Conservation (phyloP, 2,329 filamentous ascomycete species). For the Aspergillus calidoustus region DNA sequence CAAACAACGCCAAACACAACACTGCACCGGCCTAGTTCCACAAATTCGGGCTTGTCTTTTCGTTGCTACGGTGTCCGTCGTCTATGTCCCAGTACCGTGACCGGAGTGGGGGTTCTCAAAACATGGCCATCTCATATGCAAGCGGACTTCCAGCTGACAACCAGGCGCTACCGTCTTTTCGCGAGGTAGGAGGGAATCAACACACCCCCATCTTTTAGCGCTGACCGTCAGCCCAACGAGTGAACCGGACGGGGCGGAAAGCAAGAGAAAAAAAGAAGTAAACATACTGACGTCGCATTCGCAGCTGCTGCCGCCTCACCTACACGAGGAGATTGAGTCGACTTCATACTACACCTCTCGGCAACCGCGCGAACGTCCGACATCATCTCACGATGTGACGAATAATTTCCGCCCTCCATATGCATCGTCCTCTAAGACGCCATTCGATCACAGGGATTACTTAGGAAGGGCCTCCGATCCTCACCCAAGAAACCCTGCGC, state of each 20-base stretch:
- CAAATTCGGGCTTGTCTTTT: slow-evolving; percentile 7
- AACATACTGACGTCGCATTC: slow-evolving; percentile 13
- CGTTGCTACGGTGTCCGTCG: slow-evolving; percentile 20
- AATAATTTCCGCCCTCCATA: slow-evolving; percentile 35
- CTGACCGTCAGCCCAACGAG: slow-evolving; percentile 2
- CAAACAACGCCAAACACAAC: background rate
- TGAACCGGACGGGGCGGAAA: background rate
- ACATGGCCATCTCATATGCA: slow-evolving; percentile 47
- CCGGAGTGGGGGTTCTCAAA: slow-evolving; percentile 37
- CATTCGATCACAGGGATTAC: slow-evolving; percentile 34
- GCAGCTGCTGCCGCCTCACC: slow-evolving; percentile 46
- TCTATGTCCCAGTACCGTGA: slow-evolving; percentile 44
- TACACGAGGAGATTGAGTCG: slow-evolving; percentile 49
- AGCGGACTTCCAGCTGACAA: slow-evolving; percentile 37
- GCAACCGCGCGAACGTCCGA: slow-evolving; percentile 35
- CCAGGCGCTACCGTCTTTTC: slow-evolving; percentile 44
- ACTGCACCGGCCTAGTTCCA: background rate
- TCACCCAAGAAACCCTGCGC: slow-evolving; percentile 28
- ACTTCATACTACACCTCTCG: slow-evolving; percentile 39
- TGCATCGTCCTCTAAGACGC: slow-evolving; percentile 26
- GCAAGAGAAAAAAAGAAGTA: background rate
- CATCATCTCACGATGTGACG: slow-evolving; percentile 37
- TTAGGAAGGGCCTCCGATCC: slow-evolving; percentile 27
- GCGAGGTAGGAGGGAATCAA: slow-evolving; percentile 37
- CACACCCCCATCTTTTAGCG: background rate